A percentile compares a stretch with the other conserved stretches of the same genome.
These are phyloP conservation scores for Rubus idaeus DNA, from an alignment of 306 rosid genomes.

Conservation along the genomic window DNA sequence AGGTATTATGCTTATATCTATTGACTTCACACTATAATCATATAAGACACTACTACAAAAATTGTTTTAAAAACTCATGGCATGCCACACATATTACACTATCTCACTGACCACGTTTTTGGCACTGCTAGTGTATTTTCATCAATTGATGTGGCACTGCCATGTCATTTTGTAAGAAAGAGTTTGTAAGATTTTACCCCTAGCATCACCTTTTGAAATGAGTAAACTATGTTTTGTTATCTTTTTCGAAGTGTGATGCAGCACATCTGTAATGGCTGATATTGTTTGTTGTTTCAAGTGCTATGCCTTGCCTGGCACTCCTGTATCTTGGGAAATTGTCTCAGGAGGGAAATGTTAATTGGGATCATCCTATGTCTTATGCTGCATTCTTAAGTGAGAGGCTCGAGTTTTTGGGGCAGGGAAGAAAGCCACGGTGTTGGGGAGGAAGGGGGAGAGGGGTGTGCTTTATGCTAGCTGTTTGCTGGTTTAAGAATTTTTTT, in stretches of 20 bases:
- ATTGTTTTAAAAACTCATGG: neutral
- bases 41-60: neutral
- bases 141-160: slow-evolving; percentile 3
- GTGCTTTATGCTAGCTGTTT: too few relatives aligned
- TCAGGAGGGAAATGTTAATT: neutral
- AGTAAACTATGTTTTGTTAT: neutral
- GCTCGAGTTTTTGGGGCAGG: neutral
- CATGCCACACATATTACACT: neutral
- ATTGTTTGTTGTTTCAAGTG: neutral
- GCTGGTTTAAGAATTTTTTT: too few relatives aligned
- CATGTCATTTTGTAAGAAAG: neutral
- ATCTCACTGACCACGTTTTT: neutral
- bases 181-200: neutral
- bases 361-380: neutral
- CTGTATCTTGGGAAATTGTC: neutral
- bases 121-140: neutral
- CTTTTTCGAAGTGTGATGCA: neutral
- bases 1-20: slow-evolving; percentile 47
- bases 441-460: too few relatives aligned
- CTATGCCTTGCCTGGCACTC: neutral
- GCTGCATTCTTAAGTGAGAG: slow-evolving; percentile 1
- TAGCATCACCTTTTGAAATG: neutral
- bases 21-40: slow-evolving; percentile 10
- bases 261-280: neutral
- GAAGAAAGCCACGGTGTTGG: neutral